Evolutionary conservation across 768 basidiomycete genomes (phyloP), one percentile per base, ranked within the genome.

Genomic region (Leccinum longicurvipes): DNA sequence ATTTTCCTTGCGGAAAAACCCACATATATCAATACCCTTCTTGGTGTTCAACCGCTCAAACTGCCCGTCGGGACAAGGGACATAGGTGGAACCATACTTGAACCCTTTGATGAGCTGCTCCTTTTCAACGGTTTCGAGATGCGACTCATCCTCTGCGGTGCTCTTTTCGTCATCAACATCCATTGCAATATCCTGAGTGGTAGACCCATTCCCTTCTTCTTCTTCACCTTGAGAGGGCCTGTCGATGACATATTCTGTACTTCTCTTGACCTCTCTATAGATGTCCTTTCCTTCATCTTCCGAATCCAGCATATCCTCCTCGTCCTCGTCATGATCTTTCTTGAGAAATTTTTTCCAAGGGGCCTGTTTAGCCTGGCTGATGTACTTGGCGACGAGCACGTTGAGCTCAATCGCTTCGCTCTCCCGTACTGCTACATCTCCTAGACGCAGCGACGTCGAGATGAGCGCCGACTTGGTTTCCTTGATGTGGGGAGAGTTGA

Each of bases 31-130:
- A 47, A 98, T 87, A 0, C 96, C 96, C 63, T 86, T 87, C 65
- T 74, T 80, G 1, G 93, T 90, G n/a, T 76, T 73, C 36, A 97
- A 74, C 58, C 76, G 80, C 28, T 82, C 82, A 63, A 93, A 96
- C 51, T 86, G 84, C n/a, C 85, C 91, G 50, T 92, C 91, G 2
- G 91, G 89, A 71, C 87, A 87, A 1, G 91, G 92, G 3, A 84
- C 88, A 70, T 92, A 94, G 1, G 90, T 88, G 2, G 91, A 81
- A 19, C 95, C 95, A 64, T 97, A 96, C 72, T 90, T 89, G 77
- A 89, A 95, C 2, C 91, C 93, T 60, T 79, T 75, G 23, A 91
- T 77, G 8, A 94, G 82, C 34, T 93, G 81, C 62, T 91, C 88
- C 70, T 87, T 88, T 67, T 90, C 86, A 6, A 91, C 82, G 57